Percentiles rank a stretch among this genome's conserved stretches.
Evolutionary conservation across 139 green algal species (phyloP).

Genomic region (Chlamydomonas eustigma): DNA sequence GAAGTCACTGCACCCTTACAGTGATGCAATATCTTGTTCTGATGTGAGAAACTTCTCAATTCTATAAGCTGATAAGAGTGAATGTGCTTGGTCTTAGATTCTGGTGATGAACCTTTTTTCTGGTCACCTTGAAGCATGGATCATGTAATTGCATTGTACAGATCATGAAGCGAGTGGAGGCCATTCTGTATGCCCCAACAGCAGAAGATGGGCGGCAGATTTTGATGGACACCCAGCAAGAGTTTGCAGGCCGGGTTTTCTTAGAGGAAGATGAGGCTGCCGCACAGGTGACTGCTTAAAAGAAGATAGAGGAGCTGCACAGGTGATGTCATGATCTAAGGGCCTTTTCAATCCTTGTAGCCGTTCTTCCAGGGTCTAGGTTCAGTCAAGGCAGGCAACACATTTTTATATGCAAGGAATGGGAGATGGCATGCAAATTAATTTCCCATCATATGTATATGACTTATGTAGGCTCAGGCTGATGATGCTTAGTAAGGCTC

Average conservation of each 20-base stretch:
- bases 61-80: not conserved
- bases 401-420: too few relatives aligned
- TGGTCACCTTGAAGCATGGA: too few relatives aligned
- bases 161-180: conserved; percentile 54
- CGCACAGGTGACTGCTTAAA: conserved; percentile 4
- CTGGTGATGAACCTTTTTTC: too few relatives aligned
- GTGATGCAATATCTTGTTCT: conserved; percentile 13
- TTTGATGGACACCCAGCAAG: conserved; percentile 35
- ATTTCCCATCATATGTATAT: too few relatives aligned
- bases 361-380: too few relatives aligned
- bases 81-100: not conserved
- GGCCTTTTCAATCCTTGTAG: too few relatives aligned
- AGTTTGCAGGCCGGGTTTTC: conserved; percentile 22
- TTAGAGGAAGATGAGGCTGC: conserved; percentile 12
- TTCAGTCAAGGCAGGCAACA: too few relatives aligned
- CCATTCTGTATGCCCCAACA: conserved; percentile 79
- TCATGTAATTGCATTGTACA: too few relatives aligned
- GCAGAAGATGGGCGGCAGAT: conserved; percentile 48
- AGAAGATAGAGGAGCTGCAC: not conserved
- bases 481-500: too few relatives aligned
- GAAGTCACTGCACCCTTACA: not conserved
- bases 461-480: too few relatives aligned
- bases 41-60: not conserved
- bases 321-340: too few relatives aligned
- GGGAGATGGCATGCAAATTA: too few relatives aligned